Evolutionary conservation across 345 rosid genomes (phyloP).

Genomic region (Populus euphratica): DNA sequence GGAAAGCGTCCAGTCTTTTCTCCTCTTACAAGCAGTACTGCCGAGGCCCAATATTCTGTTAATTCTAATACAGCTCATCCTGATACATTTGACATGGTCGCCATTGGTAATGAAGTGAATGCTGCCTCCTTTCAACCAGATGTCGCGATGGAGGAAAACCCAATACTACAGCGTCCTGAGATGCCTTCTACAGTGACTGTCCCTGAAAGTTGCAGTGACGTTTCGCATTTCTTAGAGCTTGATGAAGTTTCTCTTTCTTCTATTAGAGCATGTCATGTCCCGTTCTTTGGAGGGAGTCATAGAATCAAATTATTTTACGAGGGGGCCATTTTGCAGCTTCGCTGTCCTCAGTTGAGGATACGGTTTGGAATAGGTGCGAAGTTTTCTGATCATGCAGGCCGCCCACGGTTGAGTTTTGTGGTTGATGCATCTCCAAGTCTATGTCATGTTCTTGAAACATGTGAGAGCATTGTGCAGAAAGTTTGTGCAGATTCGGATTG

Average conservation of each 20-base stretch:
- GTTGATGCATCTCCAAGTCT: constrained; percentile 55
- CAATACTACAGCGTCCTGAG: constrained; percentile 20
- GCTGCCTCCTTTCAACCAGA: constrained; percentile 36
- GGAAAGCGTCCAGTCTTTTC: constrained; percentile 49
- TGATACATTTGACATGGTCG: constrained; percentile 54
- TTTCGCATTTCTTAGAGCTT: constrained; percentile 47
- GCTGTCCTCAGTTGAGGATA: constrained; percentile 46
- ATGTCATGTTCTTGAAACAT: constrained; percentile 55
- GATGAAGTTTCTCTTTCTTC: constrained; percentile 46
- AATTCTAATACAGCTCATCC: constrained; percentile 19
- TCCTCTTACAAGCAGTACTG: constrained; percentile 26
- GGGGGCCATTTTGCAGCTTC: constrained; percentile 49
- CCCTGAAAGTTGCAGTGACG: constrained; percentile 39
- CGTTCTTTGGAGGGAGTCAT: constrained; percentile 44
- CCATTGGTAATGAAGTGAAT: constrained; percentile 42
- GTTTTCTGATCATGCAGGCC: constrained; percentile 52
- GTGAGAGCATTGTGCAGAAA: constrained; percentile 48
- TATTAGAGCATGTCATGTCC: constrained; percentile 49
- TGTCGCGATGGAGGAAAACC: constrained; percentile 53
- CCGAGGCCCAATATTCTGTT: constrained; percentile 30
- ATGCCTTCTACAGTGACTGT: constrained; percentile 26
- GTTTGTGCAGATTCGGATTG: constrained; percentile 48
- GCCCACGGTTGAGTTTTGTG: constrained; percentile 60
- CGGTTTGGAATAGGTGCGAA: constrained; percentile 56
- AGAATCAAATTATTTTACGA: constrained; percentile 45